Evolutionary conservation across 75 land plant species (phyloP).

Genomic region (Picea sitchensis): DNA sequence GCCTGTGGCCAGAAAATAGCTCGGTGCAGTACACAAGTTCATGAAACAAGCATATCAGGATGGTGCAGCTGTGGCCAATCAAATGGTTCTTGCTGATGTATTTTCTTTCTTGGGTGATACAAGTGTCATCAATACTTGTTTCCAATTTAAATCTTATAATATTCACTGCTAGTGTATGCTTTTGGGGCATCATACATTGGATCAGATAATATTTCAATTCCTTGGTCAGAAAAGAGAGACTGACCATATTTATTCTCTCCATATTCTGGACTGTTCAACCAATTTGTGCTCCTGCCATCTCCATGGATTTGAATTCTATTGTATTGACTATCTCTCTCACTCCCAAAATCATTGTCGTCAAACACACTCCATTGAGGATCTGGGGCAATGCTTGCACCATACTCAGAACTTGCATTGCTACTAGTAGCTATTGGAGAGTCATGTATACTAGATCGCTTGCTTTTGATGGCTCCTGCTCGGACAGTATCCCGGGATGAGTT

Average conservation of each 20-base stretch:
- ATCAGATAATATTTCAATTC: slow-evolving; percentile 7
- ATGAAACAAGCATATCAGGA: no score
- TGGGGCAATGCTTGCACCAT: slow-evolving; percentile 31
- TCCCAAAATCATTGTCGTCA: slow-evolving; percentile 39
- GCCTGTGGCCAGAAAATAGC: no score
- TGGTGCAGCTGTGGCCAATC: no score
- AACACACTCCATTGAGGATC: slow-evolving; percentile 33
- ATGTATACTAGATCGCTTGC: slow-evolving; percentile 31
- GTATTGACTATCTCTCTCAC: slow-evolving; percentile 30
- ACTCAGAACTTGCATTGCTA: slow-evolving; percentile 71
- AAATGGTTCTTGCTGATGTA: neutral
- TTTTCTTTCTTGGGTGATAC: neutral
- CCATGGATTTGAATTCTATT: slow-evolving; percentile 8
- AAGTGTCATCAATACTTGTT: neutral
- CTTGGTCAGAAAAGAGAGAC: neutral
- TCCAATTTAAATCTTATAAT: neutral
- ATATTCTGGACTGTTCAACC: neutral
- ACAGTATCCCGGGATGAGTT: slow-evolving; percentile 61
- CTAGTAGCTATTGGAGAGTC: slow-evolving; percentile 69
- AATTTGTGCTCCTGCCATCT: slow-evolving; percentile 7
- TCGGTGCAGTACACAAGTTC: no score
- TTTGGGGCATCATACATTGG: neutral
- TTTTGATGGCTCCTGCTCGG: slow-evolving; percentile 34
- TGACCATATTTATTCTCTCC: neutral
- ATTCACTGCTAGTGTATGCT: neutral